These are phyloP conservation scores for Talaromyces amestolkiae DNA, from an alignment of 2,329 filamentous ascomycete species.

Conservation along the genomic window DNA sequence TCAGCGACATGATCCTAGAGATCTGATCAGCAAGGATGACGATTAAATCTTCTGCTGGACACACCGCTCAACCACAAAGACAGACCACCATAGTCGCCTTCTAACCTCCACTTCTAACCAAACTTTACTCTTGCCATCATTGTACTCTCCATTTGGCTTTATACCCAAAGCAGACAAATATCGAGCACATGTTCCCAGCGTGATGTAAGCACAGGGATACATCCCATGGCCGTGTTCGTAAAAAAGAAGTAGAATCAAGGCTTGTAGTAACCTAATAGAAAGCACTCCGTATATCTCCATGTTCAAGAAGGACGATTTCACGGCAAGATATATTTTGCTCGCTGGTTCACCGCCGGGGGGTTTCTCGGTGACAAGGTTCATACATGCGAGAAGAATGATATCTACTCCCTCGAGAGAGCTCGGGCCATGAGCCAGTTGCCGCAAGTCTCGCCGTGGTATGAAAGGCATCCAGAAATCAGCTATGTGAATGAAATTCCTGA, in stretches of 20 bases:
- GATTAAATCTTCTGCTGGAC: not conserved
- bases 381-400: not conserved
- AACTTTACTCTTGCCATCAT: not conserved
- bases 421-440: not conserved
- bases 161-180: not conserved
- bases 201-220: conserved; percentile 36
- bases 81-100: not conserved
- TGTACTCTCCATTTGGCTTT: not conserved
- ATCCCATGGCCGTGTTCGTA: conserved; percentile 52
- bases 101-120: not conserved
- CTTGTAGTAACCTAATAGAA: conserved; percentile 48
- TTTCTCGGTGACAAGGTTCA: not conserved
- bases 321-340: not conserved
- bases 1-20: not conserved
- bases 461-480: not conserved
- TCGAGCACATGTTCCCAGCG: not conserved
- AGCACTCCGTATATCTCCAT: conserved; percentile 34
- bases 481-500: not conserved
- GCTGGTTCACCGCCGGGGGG: not conserved
- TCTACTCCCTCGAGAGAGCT: not conserved
- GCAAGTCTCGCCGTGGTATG: not conserved
- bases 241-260: conserved; percentile 46
- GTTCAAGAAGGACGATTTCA: not conserved
- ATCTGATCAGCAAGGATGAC: not conserved
- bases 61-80: not conserved